These are phyloP conservation scores for Mortierella sp. DNA, from an alignment of 371 early-diverging fungal genomes.

Conservation along the genomic window DNA sequence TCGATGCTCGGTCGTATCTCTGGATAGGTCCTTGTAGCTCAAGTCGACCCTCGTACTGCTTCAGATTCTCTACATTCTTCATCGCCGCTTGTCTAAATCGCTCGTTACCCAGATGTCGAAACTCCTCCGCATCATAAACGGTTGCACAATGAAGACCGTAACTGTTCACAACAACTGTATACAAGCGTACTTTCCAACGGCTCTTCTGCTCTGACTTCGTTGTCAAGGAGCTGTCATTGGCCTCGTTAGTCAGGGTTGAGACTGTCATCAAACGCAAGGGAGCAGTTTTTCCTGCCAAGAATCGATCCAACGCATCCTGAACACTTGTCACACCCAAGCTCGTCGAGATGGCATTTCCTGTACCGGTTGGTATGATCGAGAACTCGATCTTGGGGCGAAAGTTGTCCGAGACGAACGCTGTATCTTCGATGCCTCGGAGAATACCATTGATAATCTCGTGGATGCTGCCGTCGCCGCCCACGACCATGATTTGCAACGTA, in stretches of 20 bases:
- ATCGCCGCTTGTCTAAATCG: constrained; percentile 49
- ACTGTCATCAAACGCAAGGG: constrained; percentile 38
- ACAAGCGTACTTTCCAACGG: constrained; percentile 28
- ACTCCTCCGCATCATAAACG: constrained; percentile 49
- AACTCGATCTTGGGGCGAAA: constrained; percentile 44
- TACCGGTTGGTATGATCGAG: constrained; percentile 45
- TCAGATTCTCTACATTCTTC: constrained; percentile 46
- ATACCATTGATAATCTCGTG: constrained; percentile 53
- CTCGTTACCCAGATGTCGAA: constrained; percentile 48
- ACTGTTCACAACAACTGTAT: constrained; percentile 49
- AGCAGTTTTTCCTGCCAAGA: constrained; percentile 18
- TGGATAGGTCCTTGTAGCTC: constrained; percentile 24
- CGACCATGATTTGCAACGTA: constrained; percentile 40
- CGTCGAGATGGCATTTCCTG: constrained; percentile 49
- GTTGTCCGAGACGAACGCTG: constrained; percentile 29
- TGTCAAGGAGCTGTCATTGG: not conserved
- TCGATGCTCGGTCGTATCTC: constrained; percentile 12
- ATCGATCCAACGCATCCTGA: constrained; percentile 42
- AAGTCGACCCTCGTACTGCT: constrained; percentile 36
- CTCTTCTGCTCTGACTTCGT: not conserved
- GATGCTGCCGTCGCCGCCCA: constrained; percentile 51
- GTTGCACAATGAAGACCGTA: constrained; percentile 52
- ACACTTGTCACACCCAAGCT: constrained; percentile 30
- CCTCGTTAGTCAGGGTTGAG: constrained; percentile 5
- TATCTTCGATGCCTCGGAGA: constrained; percentile 33